Conservation (phyloP, 208 protist species). For the Jaenimonas drosophilae region DNA sequence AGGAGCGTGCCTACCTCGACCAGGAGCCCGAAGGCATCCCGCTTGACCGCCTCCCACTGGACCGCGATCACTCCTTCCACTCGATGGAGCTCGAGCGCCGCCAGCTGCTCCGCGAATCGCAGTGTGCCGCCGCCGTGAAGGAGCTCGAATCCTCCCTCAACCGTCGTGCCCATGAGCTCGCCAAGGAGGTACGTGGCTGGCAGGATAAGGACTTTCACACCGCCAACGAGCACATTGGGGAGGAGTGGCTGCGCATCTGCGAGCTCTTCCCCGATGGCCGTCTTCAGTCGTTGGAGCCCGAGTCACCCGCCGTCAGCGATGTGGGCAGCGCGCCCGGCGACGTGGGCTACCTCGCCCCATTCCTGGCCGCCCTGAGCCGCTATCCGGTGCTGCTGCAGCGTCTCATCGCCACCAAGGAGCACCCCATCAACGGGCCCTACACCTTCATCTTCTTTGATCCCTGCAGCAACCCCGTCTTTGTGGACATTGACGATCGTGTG, state of each 20-base stretch:
- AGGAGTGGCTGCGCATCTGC: constrained; percentile 63
- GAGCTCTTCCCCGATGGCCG: constrained; percentile 69
- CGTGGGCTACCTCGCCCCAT: constrained; percentile 60
- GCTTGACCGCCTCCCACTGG: constrained; percentile 43
- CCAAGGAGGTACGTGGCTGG: constrained; percentile 58
- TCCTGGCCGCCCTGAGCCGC: constrained; percentile 56
- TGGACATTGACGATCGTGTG: constrained; percentile 80
- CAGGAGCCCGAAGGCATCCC: constrained; percentile 68
- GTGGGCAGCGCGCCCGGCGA: constrained; percentile 35
- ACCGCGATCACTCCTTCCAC: constrained; percentile 55
- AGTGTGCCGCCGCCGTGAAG: constrained; percentile 14
- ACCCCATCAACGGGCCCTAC: constrained; percentile 58
- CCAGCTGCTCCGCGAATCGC: constrained; percentile 25
- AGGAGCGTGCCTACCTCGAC: constrained; percentile 66
- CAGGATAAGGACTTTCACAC: constrained; percentile 77
- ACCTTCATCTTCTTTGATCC: constrained; percentile 81
- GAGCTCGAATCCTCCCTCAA: constrained; percentile 53
- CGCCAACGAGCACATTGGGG: constrained; percentile 48
- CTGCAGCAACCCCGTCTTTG: constrained; percentile 66
- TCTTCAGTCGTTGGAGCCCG: constrained; percentile 22
- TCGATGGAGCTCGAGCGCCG: constrained; percentile 66
- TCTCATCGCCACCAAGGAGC: constrained; percentile 42
- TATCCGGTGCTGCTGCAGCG: constrained; percentile 59
- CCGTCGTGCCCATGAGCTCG: constrained; percentile 41
- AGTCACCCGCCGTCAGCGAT: constrained; percentile 9